Evolutionary conservation across 2,329 filamentous ascomycete genomes (phyloP), one percentile per base, ranked within the genome.

Genomic region (Pseudopithomyces chartarum): DNA sequence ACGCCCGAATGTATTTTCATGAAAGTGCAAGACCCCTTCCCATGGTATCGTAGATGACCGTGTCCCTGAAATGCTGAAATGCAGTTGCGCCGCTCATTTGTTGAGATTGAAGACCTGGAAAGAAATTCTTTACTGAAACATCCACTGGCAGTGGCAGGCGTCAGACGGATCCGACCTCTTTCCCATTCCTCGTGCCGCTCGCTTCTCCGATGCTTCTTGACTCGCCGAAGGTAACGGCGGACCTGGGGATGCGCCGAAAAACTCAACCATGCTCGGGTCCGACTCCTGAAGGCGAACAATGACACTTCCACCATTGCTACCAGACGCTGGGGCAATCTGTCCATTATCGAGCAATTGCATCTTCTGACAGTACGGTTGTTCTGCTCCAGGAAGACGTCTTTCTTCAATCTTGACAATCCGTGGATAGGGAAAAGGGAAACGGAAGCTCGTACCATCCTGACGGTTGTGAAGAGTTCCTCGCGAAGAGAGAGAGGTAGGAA

Each of bases 361-460:
- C 67, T 88, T 83, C 65, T 88, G 81, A 66, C 87, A 90, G 69
- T 88, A 89, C 1, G 87, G 83, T 49, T 78, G 65, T 8, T 78
- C 70, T 6, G 78, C 74, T 42, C 78, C 75, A 7, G 79, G 74
- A 17, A 84, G 68, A 22, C 87, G 82, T 50, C 86, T 84, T 72
- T 90, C 87, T 69, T 88, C 85, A 44, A 90, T 80, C 73, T 90
- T 90, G 65, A 89, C 79, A 23, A 85, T 79, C 49, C 84, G 85
- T 1, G 87, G 85, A 61, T 84, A 84, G 2, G 53, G 52, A 36
- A 55, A 54, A 4, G 50, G 46, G 11, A 52, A 52, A 4, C 50
- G 51, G 15, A 50, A 52, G 23, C n/a, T 43, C 20, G 23, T 13
- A 6, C 23, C 33, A 26, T 53, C 44, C 6, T 59, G 52, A n/a